Base-by-base conservation (phyloP, 1,284 basidiomycete genomes). In the Stereum hirsutum region DNA sequence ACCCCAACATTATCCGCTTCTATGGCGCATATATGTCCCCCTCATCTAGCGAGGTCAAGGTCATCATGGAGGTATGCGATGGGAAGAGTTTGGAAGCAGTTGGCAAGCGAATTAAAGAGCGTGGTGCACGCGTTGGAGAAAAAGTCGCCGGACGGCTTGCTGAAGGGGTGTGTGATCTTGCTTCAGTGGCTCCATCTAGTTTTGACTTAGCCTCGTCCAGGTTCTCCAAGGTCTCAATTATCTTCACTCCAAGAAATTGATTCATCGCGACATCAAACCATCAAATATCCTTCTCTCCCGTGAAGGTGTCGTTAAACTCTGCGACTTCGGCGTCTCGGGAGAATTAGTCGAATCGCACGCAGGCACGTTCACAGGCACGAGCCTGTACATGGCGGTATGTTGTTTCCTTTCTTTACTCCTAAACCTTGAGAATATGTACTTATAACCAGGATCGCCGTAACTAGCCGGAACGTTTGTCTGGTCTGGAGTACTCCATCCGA, bases 211-310 rank as follows among this genome's bases (percentile, higher is more conserved):
- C 32, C 23, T 30, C 6, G 42, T 44, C 20, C 59, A 92, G 84
- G 76, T 97, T 41, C 66, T 99, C 32, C 82, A 89, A 61, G 96
- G 96, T 6, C 77, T 99, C 34, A 80, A 82, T 26, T 98, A 99
- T 63, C 75, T 99, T 30, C 92, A 99, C 63, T 75, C 82, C 43
- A 80, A 81, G 59, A 85, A 81, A 60, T 95, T 94, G 44, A 96
- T 99, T 52, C 96, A 99, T 62, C 75, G 96, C 47, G 94, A 98
- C 62, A 97, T 99, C 69, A 99, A 98, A 59, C 95, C 95, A 8
- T 91, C 91, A 23, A 98, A 98, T 63, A 84, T 98, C 49, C 76
- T 98, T 38, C 70, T 99, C 37, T 90, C 93, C 2, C 72, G 77
- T 28, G 72, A 87, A 52, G 95, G 95, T 20, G 67, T 90, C 35